phyloP scores from a whole-genome alignment of 2,329 filamentous ascomycete genomes.

The Sporothrix schenckii region DNA sequence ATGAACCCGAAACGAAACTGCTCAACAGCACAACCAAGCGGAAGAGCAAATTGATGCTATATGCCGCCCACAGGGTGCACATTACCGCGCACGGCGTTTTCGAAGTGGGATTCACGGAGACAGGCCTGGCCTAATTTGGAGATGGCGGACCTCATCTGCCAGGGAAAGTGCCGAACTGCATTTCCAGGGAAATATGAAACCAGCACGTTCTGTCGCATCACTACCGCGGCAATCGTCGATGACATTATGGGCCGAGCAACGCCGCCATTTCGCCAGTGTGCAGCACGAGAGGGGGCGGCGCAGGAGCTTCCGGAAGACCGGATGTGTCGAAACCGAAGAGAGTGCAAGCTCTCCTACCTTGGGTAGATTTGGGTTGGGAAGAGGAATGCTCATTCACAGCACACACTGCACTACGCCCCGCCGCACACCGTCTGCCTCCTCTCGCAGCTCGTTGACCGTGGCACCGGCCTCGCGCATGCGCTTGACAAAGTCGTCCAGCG shows the following conservation, averaged over 20 bases:
- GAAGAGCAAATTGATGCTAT: not conserved
- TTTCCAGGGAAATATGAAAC: slow-evolving; percentile 13
- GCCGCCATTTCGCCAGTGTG: not conserved
- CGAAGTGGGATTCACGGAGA: not conserved
- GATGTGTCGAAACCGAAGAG: not conserved
- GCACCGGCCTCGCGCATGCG: slow-evolving; percentile 55
- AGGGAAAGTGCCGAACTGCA: not conserved
- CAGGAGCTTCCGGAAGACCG: slow-evolving; percentile 15
- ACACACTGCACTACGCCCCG: slow-evolving; percentile 61
- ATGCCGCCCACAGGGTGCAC: not conserved
- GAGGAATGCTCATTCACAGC: slow-evolving; percentile 38
- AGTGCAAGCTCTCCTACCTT: too few relatives aligned
- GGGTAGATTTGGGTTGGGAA: too few relatives aligned
- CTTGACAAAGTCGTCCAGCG: slow-evolving; percentile 72
- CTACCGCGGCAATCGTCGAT: too few relatives aligned
- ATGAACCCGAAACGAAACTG: not conserved
- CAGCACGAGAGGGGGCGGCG: slow-evolving; percentile 1
- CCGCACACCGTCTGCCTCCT: slow-evolving; percentile 64
- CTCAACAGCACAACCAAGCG: not conserved
- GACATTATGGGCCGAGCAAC: not conserved
- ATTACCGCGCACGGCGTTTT: not conserved
- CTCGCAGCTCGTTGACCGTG: slow-evolving; percentile 54
- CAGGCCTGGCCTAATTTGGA: not conserved
- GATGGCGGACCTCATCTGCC: not conserved
- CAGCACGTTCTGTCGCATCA: not conserved